Evolutionary conservation across 805 yeast genomes (phyloP), one percentile per base, ranked within the genome.

Genomic region (Candida krabiensis): DNA sequence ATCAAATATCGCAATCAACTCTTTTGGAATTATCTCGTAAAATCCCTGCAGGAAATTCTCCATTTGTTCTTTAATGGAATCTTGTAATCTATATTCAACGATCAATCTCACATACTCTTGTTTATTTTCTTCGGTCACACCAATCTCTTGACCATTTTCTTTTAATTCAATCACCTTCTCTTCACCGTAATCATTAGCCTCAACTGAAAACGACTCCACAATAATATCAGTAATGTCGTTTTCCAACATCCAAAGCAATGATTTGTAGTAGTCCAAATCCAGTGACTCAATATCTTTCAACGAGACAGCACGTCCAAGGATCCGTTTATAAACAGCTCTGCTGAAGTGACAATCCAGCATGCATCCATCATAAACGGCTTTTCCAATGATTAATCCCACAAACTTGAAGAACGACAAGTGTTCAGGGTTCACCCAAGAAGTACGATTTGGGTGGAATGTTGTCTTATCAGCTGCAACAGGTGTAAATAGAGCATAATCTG

Each of bases 161-260:
- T 83, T 76, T 57, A 93, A 73, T 53, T 93, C 98, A 47, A 90
- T 77, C 9, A 79, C 67, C 56, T 85, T 86, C 52, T 81, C 89
- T 53, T 85, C 96, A 39, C 97, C 98, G 55, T 85, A 91, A 54
- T 89, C 96, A 56, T 89, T 96, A 1, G 93, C 77, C 50, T 89
- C 97, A 16, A 93, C 87, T 9, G 96, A 83, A 59, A 93, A 93
- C 5, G 95, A 91, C 60, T 93, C 99, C 16, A 88, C 89, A 40
- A 93, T 86, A 26, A 93, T 83, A 61, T 90, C 98, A 0, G 98
- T 91, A 37, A 93, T 91, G 63, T 93, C 96, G 64, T 93, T 93
- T 52, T 91, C 96, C 38, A 93, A 67, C 86, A 93, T 93, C 99
- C 99, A 93, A 55, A 83, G 74, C 53, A 93, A 66, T 2, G 96